These are phyloP conservation scores for Candida arabinofermentans DNA, from an alignment of 805 yeast genomes.

Conservation along the genomic window DNA sequence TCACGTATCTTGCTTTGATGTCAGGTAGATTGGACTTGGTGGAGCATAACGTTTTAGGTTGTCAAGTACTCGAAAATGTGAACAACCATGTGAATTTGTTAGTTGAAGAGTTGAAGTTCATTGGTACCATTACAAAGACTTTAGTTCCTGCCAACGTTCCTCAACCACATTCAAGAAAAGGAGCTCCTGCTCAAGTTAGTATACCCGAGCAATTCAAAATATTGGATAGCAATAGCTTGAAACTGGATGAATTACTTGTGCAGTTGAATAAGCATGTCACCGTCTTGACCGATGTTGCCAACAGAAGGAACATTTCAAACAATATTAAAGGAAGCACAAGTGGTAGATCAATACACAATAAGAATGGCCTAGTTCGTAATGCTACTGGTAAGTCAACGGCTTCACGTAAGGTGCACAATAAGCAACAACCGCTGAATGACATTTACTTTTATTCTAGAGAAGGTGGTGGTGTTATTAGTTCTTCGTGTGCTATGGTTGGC, in stretches of 20 bases:
- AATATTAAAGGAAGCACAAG: slow-evolving; percentile 11
- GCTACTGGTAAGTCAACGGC: slow-evolving; percentile 2
- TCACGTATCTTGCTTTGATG: slow-evolving; percentile 59
- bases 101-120: slow-evolving; percentile 49
- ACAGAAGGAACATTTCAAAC: slow-evolving; percentile 14
- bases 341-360: slow-evolving; percentile 19
- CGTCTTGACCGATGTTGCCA: slow-evolving; percentile 42
- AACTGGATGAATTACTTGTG: slow-evolving; percentile 53
- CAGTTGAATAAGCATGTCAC: slow-evolving; percentile 64
- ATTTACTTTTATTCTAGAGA: slow-evolving; percentile 57
- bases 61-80: slow-evolving; percentile 60
- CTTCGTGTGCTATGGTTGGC: slow-evolving; percentile 45
- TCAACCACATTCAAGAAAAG: slow-evolving; percentile 33
- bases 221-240: slow-evolving; percentile 41
- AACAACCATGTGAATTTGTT: slow-evolving; percentile 66
- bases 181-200: slow-evolving; percentile 18
- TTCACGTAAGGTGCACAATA: background rate
- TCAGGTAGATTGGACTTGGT: slow-evolving; percentile 76
- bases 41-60: slow-evolving; percentile 68
- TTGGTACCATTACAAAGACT: slow-evolving; percentile 19
- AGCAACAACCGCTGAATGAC: slow-evolving; percentile 4
- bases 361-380: background rate
- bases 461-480: slow-evolving; percentile 44
- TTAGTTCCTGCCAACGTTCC: slow-evolving; percentile 22
- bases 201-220: slow-evolving; percentile 43